Evolutionary conservation across 2,329 filamentous ascomycete genomes (phyloP), one percentile per base, ranked within the genome.

Genomic region (Colletotrichum cereale): DNA sequence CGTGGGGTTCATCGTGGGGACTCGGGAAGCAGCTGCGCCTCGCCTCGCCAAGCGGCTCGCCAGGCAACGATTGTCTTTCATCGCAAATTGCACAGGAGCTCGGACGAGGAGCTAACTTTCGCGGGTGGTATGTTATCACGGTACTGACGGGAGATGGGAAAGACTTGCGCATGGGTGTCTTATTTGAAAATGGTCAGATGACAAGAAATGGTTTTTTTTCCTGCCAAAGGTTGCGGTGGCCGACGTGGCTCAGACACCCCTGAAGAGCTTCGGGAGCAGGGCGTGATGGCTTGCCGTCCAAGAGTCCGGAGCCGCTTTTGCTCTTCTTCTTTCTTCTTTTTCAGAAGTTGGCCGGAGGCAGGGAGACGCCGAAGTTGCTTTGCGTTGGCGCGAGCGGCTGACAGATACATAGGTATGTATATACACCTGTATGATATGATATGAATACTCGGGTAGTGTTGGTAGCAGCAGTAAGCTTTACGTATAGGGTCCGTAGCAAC

Each of bases 161-260:
- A 52, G 31, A n/a, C 36, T 38, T 36, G n/a, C 36, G 26, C 55
- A 66, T 42, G 56, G 65, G 68, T 71, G 68, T 68, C 68, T 71
- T 24, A 58, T 68, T 62, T 48, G 18, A 52, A 44, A 50, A 62
- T 38, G 68, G 58, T 68, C 65, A 71, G 64, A 68, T 63, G 68
- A 71, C 12, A 21, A 42, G 12, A 44, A 52, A 38, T 40, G 10
- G 58, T 68, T 58, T 47, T 24, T 44, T 44, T 44, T n/a, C 42
- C 5, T n/a, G n/a, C 21, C 50, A 18, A 29, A 53, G 34, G 26
- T 38, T 58, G 42, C 10, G 44, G 38, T 40, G 64, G 29, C 36
- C 44, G 58, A n/a, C 50, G 58, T 58, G 64, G 64, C 58, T 48
- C 26, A 71, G 64, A 57, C 52, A 71, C 52, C 50, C 64, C 40